Conservation (phyloP, 106 monocot species). For the Allium sativum region DNA sequence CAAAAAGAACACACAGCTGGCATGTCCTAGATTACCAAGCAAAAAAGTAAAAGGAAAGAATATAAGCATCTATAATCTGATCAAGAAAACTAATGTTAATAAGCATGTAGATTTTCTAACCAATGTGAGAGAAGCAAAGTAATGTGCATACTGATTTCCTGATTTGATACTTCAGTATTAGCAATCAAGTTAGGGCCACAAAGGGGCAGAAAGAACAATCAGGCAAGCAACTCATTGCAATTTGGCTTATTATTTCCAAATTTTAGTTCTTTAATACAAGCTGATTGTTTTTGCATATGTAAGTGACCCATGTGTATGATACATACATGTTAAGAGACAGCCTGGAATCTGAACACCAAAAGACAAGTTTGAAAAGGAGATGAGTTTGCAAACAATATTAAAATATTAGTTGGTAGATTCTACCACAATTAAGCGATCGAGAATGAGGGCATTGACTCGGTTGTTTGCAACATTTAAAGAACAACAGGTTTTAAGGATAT, state of each 20-base stretch:
- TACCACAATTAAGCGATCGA: no score
- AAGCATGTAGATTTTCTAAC: background rate
- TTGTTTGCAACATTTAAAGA: no score
- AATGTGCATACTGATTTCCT: background rate
- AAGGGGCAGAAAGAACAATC: constrained; percentile 3
- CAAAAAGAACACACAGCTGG: background rate
- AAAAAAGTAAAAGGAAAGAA: background rate
- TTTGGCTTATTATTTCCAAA: background rate
- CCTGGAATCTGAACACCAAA: constrained; percentile 4
- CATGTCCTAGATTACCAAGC: constrained; percentile 2
- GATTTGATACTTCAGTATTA: background rate
- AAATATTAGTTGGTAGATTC: no score
- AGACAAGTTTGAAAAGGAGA: constrained; percentile 4
- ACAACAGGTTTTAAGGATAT: no score
- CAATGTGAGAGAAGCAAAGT: background rate
- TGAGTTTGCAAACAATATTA: background rate
- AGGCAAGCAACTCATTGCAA: background rate
- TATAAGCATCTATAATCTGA: background rate
- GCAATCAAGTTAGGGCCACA: background rate
- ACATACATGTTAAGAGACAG: constrained; percentile 5
- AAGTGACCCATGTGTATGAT: constrained; percentile 1
- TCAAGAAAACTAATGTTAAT: background rate
- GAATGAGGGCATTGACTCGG: no score
- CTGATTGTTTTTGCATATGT: background rate
- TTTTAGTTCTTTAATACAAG: background rate